Evolutionary conservation across 495 filamentous ascomycete genomes (phyloP).

Genomic region (Penicillium ochrochloron): DNA sequence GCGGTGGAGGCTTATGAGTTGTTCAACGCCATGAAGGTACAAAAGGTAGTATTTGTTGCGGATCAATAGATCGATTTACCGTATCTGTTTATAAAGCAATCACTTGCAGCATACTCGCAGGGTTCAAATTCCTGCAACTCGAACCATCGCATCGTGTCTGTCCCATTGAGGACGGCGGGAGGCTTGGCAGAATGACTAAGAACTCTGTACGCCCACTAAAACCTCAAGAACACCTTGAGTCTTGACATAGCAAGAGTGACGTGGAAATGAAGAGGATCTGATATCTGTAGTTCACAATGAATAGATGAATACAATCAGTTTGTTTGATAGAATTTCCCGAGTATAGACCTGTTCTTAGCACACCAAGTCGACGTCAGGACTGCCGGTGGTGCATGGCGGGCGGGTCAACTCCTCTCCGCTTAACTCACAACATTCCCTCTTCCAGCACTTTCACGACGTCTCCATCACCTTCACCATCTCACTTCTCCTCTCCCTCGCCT

Average conservation of each 20-base stretch:
- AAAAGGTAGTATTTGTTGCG: slow-evolving; percentile 74
- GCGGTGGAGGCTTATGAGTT: slow-evolving; percentile 89
- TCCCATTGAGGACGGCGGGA: not conserved
- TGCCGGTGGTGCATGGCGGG: not conserved
- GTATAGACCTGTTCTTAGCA: not conserved
- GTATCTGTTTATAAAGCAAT: not conserved
- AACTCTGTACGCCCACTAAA: not conserved
- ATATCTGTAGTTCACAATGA: not conserved
- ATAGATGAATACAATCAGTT: not conserved
- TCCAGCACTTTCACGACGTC: slow-evolving; percentile 36
- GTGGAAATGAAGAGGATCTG: not conserved
- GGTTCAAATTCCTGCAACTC: not conserved
- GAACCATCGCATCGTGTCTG: not conserved
- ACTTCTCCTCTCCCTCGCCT: slow-evolving; percentile 24
- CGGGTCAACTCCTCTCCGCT: slow-evolving; percentile 30
- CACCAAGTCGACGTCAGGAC: not conserved
- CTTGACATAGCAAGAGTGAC: not conserved
- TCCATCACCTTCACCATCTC: slow-evolving; percentile 24
- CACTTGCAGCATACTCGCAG: not conserved
- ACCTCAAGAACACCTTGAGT: not conserved
- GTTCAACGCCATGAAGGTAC: slow-evolving; percentile 90
- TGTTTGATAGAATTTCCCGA: not conserved
- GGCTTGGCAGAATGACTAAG: slow-evolving; percentile 10
- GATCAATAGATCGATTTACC: slow-evolving; percentile 39
- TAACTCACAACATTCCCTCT: slow-evolving; percentile 31